Evolutionary conservation across 2,329 filamentous ascomycete genomes (phyloP).

Genomic region (Beauveria scarabaeidicola): DNA sequence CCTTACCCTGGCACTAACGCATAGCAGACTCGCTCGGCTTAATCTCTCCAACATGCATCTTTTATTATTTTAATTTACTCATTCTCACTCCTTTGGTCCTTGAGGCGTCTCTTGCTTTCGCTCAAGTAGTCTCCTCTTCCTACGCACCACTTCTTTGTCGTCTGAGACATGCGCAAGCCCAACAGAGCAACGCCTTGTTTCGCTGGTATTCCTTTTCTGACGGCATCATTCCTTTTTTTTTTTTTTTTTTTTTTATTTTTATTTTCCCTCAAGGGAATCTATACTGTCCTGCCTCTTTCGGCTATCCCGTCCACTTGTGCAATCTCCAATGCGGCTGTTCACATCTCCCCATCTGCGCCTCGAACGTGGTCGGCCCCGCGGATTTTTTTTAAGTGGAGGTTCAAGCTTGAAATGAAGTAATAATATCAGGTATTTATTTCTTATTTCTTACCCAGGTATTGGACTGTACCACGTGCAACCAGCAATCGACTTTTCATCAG

Average conservation of each 20-base stretch:
- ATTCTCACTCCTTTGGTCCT: no score
- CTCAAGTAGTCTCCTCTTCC: neutral
- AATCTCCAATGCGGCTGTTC: neutral
- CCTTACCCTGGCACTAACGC: neutral
- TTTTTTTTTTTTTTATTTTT: no score
- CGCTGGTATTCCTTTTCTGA: neutral
- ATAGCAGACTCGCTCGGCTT: neutral
- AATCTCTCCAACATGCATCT: neutral
- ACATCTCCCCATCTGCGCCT: neutral
- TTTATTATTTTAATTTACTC: no score
- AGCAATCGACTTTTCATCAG: neutral
- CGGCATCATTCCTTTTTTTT: neutral
- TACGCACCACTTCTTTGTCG: neutral
- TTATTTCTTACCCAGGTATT: no score
- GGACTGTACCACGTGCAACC: neutral
- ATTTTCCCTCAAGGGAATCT: no score
- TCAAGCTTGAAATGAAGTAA: neutral
- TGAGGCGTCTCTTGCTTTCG: no score
- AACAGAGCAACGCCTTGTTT: neutral
- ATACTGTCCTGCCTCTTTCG: neutral
- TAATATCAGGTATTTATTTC: neutral
- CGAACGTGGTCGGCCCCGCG: neutral
- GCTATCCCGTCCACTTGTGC: no score
- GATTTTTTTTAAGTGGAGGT: neutral
- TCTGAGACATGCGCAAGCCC: conserved; percentile 3